These are phyloP conservation scores for Amanita pallidorosea DNA, from an alignment of 768 basidiomycete genomes.

Conservation along the genomic window DNA sequence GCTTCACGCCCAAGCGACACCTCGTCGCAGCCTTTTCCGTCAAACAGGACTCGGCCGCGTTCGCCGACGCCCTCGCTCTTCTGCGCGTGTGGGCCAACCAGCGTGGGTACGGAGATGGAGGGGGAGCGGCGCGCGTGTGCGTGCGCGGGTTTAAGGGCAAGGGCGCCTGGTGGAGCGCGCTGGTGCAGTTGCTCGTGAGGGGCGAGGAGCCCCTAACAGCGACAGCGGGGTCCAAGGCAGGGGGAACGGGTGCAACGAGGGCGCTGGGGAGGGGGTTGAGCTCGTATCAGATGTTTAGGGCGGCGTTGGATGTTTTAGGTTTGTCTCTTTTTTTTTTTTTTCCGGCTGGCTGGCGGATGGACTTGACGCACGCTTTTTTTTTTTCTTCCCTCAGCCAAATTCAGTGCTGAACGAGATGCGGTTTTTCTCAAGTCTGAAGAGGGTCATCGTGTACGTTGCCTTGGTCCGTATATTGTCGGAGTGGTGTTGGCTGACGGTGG, in stretches of 20 bases:
- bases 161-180: conserved; percentile 58
- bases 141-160: conserved; percentile 61
- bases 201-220: conserved; percentile 45
- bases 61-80: conserved; percentile 64
- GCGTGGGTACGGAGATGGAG: conserved; percentile 56
- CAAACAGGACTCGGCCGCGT: conserved; percentile 48
- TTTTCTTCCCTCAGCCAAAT: conserved; percentile 39
- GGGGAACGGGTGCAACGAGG: conserved; percentile 36
- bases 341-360: too few species aligned
- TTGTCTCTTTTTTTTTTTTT: conserved; percentile 13
- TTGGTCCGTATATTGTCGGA: too few species aligned
- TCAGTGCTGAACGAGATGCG: conserved; percentile 47
- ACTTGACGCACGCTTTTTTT: too few species aligned
- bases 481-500: too few species aligned
- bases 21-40: conserved; percentile 44
- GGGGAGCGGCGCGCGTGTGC: conserved; percentile 35
- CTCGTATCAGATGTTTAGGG: conserved; percentile 85
- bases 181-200: conserved; percentile 48
- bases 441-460: conserved; percentile 39
- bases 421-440: conserved; percentile 48
- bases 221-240: conserved; percentile 15
- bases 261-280: conserved; percentile 74
- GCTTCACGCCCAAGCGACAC: conserved; percentile 35
- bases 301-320: conserved; percentile 79
- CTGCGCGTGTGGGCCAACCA: conserved; percentile 88